phyloP scores from a whole-genome alignment of 495 filamentous ascomycete genomes.

The Clavariopsis aquatica region DNA sequence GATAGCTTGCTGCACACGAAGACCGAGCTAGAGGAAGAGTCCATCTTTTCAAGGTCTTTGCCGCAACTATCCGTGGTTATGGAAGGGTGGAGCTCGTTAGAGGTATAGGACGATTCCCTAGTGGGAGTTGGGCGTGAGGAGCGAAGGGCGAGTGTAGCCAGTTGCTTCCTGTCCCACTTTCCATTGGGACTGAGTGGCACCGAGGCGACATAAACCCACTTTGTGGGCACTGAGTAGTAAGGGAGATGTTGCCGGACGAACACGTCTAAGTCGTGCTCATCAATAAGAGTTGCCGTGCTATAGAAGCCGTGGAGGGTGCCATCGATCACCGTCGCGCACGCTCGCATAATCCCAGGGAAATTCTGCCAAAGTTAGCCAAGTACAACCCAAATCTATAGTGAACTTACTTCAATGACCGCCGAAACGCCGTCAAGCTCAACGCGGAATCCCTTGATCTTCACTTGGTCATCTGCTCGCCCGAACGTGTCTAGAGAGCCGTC shows the following conservation, averaged over 20 bases:
- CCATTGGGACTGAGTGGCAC: slow-evolving; percentile 22
- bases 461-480: slow-evolving; percentile 29
- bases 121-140: not conserved
- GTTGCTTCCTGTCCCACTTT: slow-evolving; percentile 19
- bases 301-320: slow-evolving; percentile 22
- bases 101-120: not conserved
- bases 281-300: slow-evolving; percentile 21
- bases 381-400: not conserved
- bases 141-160: slow-evolving; percentile 4
- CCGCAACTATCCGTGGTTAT: not conserved
- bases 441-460: slow-evolving; percentile 30
- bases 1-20: slow-evolving; percentile 3
- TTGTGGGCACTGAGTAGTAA: slow-evolving; percentile 28
- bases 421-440: slow-evolving; percentile 29
- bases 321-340: slow-evolving; percentile 14
- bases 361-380: not conserved
- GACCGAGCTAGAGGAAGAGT: not conserved
- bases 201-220: slow-evolving; percentile 19
- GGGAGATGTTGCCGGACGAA: slow-evolving; percentile 18
- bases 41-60: slow-evolving; percentile 1
- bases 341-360: slow-evolving; percentile 26
- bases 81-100: slow-evolving; percentile 4
- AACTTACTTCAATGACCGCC: slow-evolving; percentile 24
- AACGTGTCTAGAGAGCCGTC: slow-evolving; percentile 25
- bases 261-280: slow-evolving; percentile 23